Percentiles rank a stretch among this genome's conserved stretches.
phyloP scores from a whole-genome alignment of 805 yeast species.

The Candida piceae region DNA sequence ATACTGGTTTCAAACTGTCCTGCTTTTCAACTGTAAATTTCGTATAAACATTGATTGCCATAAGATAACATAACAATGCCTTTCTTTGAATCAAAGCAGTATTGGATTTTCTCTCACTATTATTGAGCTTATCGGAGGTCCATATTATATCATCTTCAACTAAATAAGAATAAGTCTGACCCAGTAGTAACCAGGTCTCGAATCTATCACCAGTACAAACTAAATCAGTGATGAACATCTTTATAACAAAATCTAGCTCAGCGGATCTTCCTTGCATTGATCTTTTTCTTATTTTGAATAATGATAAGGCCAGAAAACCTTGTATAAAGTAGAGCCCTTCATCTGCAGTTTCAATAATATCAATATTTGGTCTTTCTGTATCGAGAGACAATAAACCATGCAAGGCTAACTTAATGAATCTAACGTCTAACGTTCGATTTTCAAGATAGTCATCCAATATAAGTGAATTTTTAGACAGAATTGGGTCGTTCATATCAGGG shows the following conservation, averaged over 20 bases:
- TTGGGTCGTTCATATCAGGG: slow-evolving; percentile 42
- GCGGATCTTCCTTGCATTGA: slow-evolving; percentile 77
- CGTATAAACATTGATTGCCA: slow-evolving; percentile 53
- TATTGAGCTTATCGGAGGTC: slow-evolving; percentile 78
- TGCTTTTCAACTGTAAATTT: slow-evolving; percentile 16
- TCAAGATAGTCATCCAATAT: slow-evolving; percentile 44
- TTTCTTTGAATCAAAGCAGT: slow-evolving; percentile 66
- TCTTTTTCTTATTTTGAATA: slow-evolving; percentile 66
- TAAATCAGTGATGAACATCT: slow-evolving; percentile 61
- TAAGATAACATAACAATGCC: slow-evolving; percentile 65
- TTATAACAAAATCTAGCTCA: slow-evolving; percentile 71
- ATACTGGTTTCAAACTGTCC: slow-evolving; percentile 29
- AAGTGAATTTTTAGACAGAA: slow-evolving; percentile 42
- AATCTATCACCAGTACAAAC: slow-evolving; percentile 59
- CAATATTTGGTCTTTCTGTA: slow-evolving; percentile 26
- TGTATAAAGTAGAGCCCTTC: slow-evolving; percentile 66
- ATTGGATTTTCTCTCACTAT: slow-evolving; percentile 49
- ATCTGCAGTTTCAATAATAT: slow-evolving; percentile 33
- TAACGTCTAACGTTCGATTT: slow-evolving; percentile 36
- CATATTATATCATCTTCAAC: slow-evolving; percentile 91
- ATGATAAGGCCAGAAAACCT: slow-evolving; percentile 62
- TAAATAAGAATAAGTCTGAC: slow-evolving; percentile 68
- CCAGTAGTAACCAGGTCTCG: slow-evolving; percentile 84
- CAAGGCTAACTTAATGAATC: slow-evolving; percentile 44
- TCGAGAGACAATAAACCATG: slow-evolving; percentile 40